Evolutionary conservation across 1,284 basidiomycete species (phyloP).

Genomic region (Golubevia sp.): DNA sequence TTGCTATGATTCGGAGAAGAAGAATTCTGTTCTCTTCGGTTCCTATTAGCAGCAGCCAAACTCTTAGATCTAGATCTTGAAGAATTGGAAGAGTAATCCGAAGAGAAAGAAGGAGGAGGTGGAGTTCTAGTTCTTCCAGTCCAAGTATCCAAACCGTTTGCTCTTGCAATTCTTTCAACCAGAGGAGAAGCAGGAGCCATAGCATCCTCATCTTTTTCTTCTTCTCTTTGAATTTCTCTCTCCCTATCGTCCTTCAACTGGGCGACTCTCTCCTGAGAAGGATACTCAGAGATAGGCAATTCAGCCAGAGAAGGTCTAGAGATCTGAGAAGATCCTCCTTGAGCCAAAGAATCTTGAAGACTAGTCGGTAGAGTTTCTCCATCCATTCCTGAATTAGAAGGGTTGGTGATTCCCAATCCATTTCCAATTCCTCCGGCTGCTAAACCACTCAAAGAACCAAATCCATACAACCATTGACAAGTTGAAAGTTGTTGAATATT

Average conservation of each 20-base stretch:
- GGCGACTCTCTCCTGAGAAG: background rate
- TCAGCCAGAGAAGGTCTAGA: constrained; percentile 2
- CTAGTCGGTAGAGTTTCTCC: too few relatives aligned
- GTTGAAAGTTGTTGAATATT: constrained; percentile 24
- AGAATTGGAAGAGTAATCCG: background rate
- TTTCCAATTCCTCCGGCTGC: background rate
- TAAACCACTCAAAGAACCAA: background rate
- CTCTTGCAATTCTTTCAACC: background rate
- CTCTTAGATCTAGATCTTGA: background rate
- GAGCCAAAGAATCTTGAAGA: background rate
- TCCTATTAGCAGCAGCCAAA: background rate
- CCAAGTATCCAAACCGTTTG: background rate
- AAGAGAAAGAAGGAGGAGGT: background rate
- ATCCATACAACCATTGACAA: background rate
- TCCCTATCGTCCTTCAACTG: background rate
- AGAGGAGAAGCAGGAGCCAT: background rate
- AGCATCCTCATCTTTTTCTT: background rate
- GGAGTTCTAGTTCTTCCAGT: background rate
- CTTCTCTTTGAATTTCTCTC: background rate
- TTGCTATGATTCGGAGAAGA: background rate
- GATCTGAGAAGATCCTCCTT: background rate
- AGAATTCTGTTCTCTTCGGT: background rate
- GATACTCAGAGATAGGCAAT: background rate
- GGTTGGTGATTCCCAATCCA: background rate
- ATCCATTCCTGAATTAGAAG: background rate